Evolutionary conservation across 345 rosid species (phyloP), one percentile per base, ranked within the genome.

Genomic region (Corchorus capsularis): DNA sequence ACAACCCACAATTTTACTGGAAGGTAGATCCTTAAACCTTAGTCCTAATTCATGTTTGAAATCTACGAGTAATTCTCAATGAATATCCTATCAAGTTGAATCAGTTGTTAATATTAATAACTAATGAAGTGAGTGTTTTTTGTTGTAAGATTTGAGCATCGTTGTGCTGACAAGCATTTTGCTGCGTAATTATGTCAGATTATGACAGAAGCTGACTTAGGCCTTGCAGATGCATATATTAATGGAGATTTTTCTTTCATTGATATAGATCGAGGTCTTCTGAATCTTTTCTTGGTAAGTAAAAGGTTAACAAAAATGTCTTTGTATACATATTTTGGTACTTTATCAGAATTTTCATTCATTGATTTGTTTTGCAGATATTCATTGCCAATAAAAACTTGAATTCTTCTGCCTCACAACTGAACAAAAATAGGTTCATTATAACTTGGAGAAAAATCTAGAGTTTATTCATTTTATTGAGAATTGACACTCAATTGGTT

Each of bases 121-220:
- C 27, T 27, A 27, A 60, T 27, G 17, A 1, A 60, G 16, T 60
- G 63, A 17, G 0, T 13, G 3, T 41, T 41, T 41, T 17, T 5
- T n/a, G 43, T 43, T 41, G 9, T 14, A 13, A 45, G 4, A 39
- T 63, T 63, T n/a, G 49, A 63, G 8, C 20, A 5, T 64, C 27
- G n/a, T n/a, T 22, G 27, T 56, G 41, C 57, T 81, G 67, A 77
- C 69, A 37, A 56, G 14, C 22, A 37, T 71, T 5, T 49, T 63
- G 39, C 1, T 27, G 14, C 39, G 12, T n/a, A 60, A 54, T 63
- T 76, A 12, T 20, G 32, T 41, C 82, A 94, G 98, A 89, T 94
- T 75, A 90, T 88, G 91, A 90, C 94, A 74, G 89, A 88, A 78
- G 98, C 99, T 22, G 99, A 93, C 85, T 75, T 95, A 84, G 99